Base-by-base conservation (phyloP, 305 asterid species). In the Petunia hybrid region DNA sequence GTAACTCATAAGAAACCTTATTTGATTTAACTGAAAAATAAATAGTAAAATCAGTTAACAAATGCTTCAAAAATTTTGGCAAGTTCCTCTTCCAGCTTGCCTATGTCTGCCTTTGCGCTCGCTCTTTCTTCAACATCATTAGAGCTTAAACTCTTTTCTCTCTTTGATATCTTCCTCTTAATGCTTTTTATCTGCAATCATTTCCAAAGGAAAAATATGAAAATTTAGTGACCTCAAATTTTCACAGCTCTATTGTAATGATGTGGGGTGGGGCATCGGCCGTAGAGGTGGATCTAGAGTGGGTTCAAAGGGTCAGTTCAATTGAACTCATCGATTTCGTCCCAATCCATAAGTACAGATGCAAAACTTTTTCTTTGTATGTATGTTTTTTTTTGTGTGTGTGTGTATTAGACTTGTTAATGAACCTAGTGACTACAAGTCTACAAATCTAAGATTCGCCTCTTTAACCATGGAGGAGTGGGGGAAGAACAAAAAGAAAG, bases 141-240 rank as follows among this genome's bases (percentile, higher is more conserved):
- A 1, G 88, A 77, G 42, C 51, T 78, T 83, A 90, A 76, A 41
- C 83, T 63, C 76, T 77, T 46, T 64, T 55, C 64, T 82, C 73
- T 80, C 83, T 76, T 45, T 0, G 76, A 7, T 55, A 94, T 88
- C 62, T 87, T 87, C 46, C 78, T 86, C 74, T 81, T 62, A 5
- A 89, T 79, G 82, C 92, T 85, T 71, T 86, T 88, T 63, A 94
- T 88, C 96, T 94, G 92, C 85, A 82, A 42, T 59, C 59, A 57
- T 6, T 13, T 80, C 45, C 48, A 81, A 62, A 12, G 13, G 40
- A n/a, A n/a, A n/a, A 14, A 56, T 78, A 43, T 41, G 75, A 82
- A 62, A 42, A 40, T 9, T 60, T 9, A 0, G 36, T 12, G 13
- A 36, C 45, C 62, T 73, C 78, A 48, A 14, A 35, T 35, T 35